Evolutionary conservation across 495 filamentous ascomycete species (phyloP).

Genomic region (Letharia columbiana): DNA sequence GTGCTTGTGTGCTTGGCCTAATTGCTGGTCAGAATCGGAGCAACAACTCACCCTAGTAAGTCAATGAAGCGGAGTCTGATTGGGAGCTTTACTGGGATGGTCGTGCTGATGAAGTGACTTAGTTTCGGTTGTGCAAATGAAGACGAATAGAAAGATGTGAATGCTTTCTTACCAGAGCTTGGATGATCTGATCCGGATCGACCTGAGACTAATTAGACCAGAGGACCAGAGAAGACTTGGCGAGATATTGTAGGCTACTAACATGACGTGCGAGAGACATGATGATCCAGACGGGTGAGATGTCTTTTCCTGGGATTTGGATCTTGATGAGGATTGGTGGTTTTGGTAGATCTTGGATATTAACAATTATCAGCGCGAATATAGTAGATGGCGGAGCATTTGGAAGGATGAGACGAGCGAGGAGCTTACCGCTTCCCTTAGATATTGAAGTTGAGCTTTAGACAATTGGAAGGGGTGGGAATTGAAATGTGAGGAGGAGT

Average conservation of each 20-base stretch:
- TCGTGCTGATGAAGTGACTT: not conserved
- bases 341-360: too few relatives aligned
- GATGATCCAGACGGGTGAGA: not conserved
- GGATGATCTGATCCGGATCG: slow-evolving; percentile 54
- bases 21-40: slow-evolving; percentile 30
- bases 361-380: too few relatives aligned
- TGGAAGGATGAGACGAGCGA: too few relatives aligned
- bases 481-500: too few relatives aligned
- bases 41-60: not conserved
- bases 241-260: slow-evolving; percentile 7
- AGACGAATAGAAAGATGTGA: not conserved
- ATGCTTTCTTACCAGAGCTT: slow-evolving; percentile 30
- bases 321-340: too few relatives aligned
- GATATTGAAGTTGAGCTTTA: too few relatives aligned
- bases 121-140: not conserved
- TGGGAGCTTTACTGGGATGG: not conserved
- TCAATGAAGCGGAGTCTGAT: not conserved
- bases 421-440: too few relatives aligned
- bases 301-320: not conserved
- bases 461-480: too few relatives aligned
- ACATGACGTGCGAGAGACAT: slow-evolving; percentile 39
- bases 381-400: too few relatives aligned
- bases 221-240: not conserved
- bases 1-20: slow-evolving; percentile 33
- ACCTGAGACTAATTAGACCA: slow-evolving; percentile 32